Base-by-base conservation (phyloP, 2,329 filamentous ascomycete species). In the Pezicula carpinea region DNA sequence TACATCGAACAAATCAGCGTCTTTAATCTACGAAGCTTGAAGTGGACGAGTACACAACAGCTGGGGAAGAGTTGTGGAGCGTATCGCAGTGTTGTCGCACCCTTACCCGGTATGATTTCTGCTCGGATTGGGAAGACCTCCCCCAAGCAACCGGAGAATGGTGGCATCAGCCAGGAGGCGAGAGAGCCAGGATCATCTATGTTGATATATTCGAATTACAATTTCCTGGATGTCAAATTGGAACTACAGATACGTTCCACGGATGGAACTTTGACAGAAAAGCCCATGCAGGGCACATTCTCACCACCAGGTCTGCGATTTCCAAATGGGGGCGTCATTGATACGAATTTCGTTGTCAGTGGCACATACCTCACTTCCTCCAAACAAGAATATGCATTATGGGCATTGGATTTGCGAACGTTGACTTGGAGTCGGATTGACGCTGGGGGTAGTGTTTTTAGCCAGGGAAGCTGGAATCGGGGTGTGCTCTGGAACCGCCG, bases 1-100 rank as follows among this genome's bases (percentile, higher is more conserved):
- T 99, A 99, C 63, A 99, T 99, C 56, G 92, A 99, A 67, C 90
- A 99, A 67, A 95, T 99, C 54, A 97, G 90, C 64, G 89, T 99
- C 3, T 99, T 99, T 74, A 99, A 99, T 61, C 74, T 99, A 21
- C 82, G 93, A 41, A 96, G 89, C 64, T 71, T 97, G 50, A 95
- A 93, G 68, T 99, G 93, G 93, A 96, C 89, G 1, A 89, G 87
- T 15, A 96, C 90, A 2, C 88, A 89, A 53, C 76, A 84, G 1
- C 75, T 97, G 39, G 91, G 90, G 43, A 89, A 92, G 66, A 96
- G 89, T 60, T 99, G 93, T 64, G 93, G 93, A 53, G 93, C 93
- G 1, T 99, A 99, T 66, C 83, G 93, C 54, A 96, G 91, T 64
- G 93, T 99, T 15, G 91, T 96, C 26, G 87, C 91, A 4, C 91